Conservation (phyloP, 2,329 filamentous ascomycete species). For the Aureobasidium sp. region DNA sequence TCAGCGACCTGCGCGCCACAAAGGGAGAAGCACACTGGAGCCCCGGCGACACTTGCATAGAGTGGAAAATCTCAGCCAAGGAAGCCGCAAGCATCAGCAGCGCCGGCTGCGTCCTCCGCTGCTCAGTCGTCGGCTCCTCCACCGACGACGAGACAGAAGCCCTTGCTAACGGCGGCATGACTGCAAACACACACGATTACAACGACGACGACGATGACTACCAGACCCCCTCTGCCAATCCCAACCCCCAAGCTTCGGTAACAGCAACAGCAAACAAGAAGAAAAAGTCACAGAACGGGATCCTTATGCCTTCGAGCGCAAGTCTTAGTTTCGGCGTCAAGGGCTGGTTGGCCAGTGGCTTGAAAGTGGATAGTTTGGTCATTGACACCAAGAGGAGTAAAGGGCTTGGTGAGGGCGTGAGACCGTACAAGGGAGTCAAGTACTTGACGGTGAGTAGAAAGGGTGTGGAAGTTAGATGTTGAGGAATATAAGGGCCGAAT, state of each 20-base stretch:
- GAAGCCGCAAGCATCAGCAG: slow-evolving; percentile 52
- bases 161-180: slow-evolving; percentile 29
- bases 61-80: slow-evolving; percentile 77
- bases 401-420: slow-evolving; percentile 78
- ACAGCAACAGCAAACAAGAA: slow-evolving; percentile 18
- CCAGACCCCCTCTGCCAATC: slow-evolving; percentile 14
- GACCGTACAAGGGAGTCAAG: slow-evolving; percentile 97
- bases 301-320: slow-evolving; percentile 43
- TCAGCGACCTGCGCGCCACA: slow-evolving; percentile 73
- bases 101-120: slow-evolving; percentile 56
- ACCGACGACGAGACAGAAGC: slow-evolving; percentile 40
- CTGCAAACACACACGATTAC: slow-evolving; percentile 38
- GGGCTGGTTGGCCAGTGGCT: slow-evolving; percentile 58
- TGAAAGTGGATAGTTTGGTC: slow-evolving; percentile 56
- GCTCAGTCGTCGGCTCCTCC: slow-evolving; percentile 66
- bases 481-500: background rate
- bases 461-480: slow-evolving; percentile 46
- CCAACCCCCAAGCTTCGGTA: background rate
- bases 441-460: slow-evolving; percentile 69
- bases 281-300: slow-evolving; percentile 47
- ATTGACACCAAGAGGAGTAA: slow-evolving; percentile 70
- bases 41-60: slow-evolving; percentile 62
- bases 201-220: slow-evolving; percentile 25
- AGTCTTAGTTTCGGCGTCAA: slow-evolving; percentile 48
- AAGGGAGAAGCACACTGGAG: slow-evolving; percentile 79